phyloP scores from a whole-genome alignment of 768 basidiomycete genomes.

The Boletellus emodensis region DNA sequence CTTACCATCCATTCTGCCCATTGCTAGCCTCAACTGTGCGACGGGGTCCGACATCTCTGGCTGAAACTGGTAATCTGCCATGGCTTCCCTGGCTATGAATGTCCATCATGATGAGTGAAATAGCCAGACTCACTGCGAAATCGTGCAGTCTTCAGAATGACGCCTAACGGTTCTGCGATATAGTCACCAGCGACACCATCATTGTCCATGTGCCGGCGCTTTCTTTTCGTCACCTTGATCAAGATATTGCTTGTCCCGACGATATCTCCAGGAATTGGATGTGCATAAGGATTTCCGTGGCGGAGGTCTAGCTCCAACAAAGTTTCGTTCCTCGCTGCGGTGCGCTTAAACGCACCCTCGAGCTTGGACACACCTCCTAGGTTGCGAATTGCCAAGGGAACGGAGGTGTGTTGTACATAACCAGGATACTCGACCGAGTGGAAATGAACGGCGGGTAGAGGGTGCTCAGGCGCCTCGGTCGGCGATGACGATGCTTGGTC shows the following conservation, averaged over 20 bases:
- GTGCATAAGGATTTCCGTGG: slow-evolving; percentile 71
- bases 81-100: slow-evolving; percentile 48
- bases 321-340: slow-evolving; percentile 55
- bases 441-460: slow-evolving; percentile 56
- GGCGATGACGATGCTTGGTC: slow-evolving; percentile 11
- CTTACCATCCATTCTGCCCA: slow-evolving; percentile 82
- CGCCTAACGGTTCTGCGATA: slow-evolving; percentile 66
- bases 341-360: slow-evolving; percentile 73
- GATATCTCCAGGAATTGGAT: slow-evolving; percentile 81
- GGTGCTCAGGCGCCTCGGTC: slow-evolving; percentile 34
- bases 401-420: slow-evolving; percentile 63
- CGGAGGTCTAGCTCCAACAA: slow-evolving; percentile 75
- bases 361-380: slow-evolving; percentile 69
- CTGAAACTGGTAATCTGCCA: slow-evolving; percentile 91
- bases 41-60: slow-evolving; percentile 72
- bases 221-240: slow-evolving; percentile 76
- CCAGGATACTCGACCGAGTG: slow-evolving; percentile 91
- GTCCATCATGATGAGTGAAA: neutral
- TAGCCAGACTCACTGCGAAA: slow-evolving; percentile 73
- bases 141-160: slow-evolving; percentile 76
- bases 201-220: slow-evolving; percentile 40
- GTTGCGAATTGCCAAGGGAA: slow-evolving; percentile 56
- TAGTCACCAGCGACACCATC: slow-evolving; percentile 57
- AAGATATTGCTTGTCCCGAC: slow-evolving; percentile 77
- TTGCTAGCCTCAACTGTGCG: slow-evolving; percentile 61